phyloP scores from a whole-genome alignment of 2,329 filamentous ascomycete genomes.

The Aspergillus unguis region DNA sequence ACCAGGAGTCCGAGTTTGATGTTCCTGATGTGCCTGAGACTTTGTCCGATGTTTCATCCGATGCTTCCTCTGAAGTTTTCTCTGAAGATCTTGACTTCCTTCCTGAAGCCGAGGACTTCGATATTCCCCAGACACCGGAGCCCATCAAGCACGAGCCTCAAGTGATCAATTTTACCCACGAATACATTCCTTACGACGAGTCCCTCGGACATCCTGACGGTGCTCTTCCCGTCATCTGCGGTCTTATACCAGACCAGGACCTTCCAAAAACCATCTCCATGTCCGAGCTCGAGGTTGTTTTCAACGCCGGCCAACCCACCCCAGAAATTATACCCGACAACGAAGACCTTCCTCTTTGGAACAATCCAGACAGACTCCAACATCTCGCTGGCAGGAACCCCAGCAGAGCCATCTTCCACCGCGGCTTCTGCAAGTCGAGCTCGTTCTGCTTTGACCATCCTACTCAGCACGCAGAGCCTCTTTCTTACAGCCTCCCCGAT shows the following conservation, averaged over 20 bases:
- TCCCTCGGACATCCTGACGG: neutral
- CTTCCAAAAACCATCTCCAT: neutral
- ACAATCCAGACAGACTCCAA: neutral
- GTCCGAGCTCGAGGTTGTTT: conserved; percentile 7
- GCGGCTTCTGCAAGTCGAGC: neutral
- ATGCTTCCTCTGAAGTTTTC: neutral
- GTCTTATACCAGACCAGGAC: conserved; percentile 5
- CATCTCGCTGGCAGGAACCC: neutral
- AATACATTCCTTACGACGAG: conserved; percentile 3
- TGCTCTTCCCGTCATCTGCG: conserved; percentile 5
- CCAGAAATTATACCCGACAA: neutral
- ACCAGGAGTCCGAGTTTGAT: neutral
- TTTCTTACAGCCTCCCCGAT: neutral
- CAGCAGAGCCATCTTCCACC: neutral
- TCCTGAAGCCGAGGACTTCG: neutral
- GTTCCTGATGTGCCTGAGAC: neutral
- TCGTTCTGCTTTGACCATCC: neutral
- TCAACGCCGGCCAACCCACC: neutral
- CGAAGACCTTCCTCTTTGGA: neutral
- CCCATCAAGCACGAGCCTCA: neutral
- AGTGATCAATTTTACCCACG: neutral
- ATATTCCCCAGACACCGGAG: neutral
- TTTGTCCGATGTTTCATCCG: too few species aligned
- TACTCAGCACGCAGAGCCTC: neutral
- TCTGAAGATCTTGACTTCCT: neutral